A percentile compares a stretch with the other conserved stretches of the same genome.
Evolutionary conservation across 768 basidiomycete genomes (phyloP).

Genomic region (Tephrocybe sp.): DNA sequence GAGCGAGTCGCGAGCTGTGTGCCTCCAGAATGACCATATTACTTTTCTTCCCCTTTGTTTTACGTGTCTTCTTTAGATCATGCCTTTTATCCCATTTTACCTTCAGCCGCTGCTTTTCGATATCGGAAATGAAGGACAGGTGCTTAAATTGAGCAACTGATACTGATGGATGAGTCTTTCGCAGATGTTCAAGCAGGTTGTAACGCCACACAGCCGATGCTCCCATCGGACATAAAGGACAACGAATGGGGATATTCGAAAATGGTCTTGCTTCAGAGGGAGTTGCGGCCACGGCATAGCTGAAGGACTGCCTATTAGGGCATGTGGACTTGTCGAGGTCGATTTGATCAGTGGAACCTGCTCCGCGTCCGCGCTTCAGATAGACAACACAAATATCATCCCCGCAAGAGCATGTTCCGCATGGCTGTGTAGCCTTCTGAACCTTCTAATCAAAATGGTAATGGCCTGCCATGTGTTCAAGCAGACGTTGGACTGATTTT

Average conservation of each 20-base stretch:
- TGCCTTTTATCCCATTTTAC: background rate
- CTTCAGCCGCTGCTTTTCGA: background rate
- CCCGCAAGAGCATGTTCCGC: background rate
- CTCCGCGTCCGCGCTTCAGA: background rate
- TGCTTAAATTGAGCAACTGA: background rate
- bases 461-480: too few species aligned
- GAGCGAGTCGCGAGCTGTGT: background rate
- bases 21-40: background rate
- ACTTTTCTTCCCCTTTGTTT: background rate
- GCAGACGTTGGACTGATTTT: too few species aligned
- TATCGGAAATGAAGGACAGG: background rate
- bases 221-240: background rate
- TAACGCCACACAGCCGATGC: background rate
- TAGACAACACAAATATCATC: background rate
- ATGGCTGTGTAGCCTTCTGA: background rate
- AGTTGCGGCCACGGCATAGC: background rate
- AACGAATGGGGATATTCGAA: background rate
- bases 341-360: background rate
- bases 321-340: background rate
- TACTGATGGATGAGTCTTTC: background rate
- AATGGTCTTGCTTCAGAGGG: background rate
- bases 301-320: background rate
- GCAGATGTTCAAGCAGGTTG: background rate
- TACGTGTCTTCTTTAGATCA: background rate
- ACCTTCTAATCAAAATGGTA: background rate